These are phyloP conservation scores for Globisporangium apiculatum DNA, from an alignment of 352 stramenopile genomes.

Conservation along the genomic window DNA sequence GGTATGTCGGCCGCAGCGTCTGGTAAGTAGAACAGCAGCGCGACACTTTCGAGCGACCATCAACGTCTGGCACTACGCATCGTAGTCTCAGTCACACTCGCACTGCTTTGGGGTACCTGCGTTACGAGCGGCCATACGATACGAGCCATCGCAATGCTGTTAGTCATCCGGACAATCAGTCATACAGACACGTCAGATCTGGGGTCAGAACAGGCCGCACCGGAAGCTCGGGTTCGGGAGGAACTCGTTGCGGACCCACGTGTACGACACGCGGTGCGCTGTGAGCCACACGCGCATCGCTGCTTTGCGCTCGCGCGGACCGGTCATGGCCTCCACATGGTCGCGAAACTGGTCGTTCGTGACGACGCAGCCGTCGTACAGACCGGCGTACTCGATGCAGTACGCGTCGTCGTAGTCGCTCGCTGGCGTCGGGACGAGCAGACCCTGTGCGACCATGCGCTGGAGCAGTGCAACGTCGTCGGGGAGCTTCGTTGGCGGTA, in stretches of 20 bases:
- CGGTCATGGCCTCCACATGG: constrained; percentile 65
- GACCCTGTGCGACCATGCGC: constrained; percentile 54
- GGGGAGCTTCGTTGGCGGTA: constrained; percentile 51
- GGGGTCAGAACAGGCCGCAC: constrained; percentile 10
- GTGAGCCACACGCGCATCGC: constrained; percentile 62
- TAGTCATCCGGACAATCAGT: background rate
- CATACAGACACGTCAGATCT: background rate
- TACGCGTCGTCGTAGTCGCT: constrained; percentile 90
- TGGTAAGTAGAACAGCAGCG: background rate
- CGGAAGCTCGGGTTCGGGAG: constrained; percentile 83
- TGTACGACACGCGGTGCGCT: constrained; percentile 81
- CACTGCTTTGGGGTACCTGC: constrained; percentile 5
- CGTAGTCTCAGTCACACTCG: background rate
- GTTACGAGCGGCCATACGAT: background rate
- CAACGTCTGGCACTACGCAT: too few species aligned
- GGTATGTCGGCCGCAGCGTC: too few species aligned
- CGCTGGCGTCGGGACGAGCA: constrained; percentile 71
- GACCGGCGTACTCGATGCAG: constrained; percentile 84
- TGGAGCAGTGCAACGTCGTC: constrained; percentile 70
- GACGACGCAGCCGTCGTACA: constrained; percentile 69
- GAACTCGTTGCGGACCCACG: constrained; percentile 84
- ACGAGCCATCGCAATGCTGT: background rate
- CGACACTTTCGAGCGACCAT: background rate
- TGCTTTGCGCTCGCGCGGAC: constrained; percentile 43
- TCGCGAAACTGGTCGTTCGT: constrained; percentile 88